These are phyloP conservation scores for Trichoderma oligosporum DNA, from an alignment of 2,329 filamentous ascomycete species.

Conservation along the genomic window DNA sequence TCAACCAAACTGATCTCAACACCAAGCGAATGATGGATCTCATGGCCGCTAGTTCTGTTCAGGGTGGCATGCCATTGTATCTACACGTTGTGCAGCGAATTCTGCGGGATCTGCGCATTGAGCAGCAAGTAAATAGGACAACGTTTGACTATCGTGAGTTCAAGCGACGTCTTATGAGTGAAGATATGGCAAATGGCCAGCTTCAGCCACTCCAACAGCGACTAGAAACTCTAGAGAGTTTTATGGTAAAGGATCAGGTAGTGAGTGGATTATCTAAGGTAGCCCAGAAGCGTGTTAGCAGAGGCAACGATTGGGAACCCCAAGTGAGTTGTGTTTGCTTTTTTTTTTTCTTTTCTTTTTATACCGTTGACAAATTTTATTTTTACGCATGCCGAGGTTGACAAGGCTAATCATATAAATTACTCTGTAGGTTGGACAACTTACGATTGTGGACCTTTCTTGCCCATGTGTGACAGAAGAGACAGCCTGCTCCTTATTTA, in stretches of 20 bases:
- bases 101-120: conserved; percentile 51
- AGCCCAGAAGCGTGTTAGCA: not conserved
- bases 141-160: conserved; percentile 52
- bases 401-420: not conserved
- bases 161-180: conserved; percentile 29
- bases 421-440: conserved; percentile 27
- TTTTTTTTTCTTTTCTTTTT: no score
- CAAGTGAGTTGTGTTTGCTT: not conserved
- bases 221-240: conserved; percentile 50
- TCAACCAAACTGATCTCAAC: conserved; percentile 52
- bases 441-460: conserved; percentile 60
- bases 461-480: conserved; percentile 66
- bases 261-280: not conserved
- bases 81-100: conserved; percentile 54
- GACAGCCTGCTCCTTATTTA: conserved; percentile 68
- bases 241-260: conserved; percentile 24
- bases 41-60: conserved; percentile 48
- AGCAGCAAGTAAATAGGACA: conserved; percentile 36
- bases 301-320: conserved; percentile 23
- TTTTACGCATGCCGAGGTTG: no score
- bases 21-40: conserved; percentile 56
- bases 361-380: no score
- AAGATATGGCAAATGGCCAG: conserved; percentile 48
- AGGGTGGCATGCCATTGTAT: conserved; percentile 51
- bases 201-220: conserved; percentile 45